Evolutionary conservation across 148 eudicot genomes (phyloP).

Genomic region (Bassia scoparia): DNA sequence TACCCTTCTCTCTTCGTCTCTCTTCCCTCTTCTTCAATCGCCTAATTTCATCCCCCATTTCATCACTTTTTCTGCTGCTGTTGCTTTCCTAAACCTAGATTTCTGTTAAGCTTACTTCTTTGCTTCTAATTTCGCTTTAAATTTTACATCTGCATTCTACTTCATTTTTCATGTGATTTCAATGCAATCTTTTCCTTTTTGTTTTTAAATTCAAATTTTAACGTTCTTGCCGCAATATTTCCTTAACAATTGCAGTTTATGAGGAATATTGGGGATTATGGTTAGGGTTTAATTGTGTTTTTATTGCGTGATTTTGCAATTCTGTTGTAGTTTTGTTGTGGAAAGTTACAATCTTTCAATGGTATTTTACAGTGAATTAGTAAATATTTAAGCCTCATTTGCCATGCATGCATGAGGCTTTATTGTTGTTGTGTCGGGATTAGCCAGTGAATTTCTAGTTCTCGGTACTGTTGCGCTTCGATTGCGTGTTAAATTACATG

Average conservation of each 20-base stretch:
- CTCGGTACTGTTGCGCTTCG: not conserved
- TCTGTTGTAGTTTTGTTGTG: not conserved
- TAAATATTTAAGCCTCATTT: not conserved
- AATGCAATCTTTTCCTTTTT: no score
- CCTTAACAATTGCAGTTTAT: not conserved
- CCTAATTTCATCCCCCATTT: no score
- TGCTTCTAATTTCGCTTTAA: no score
- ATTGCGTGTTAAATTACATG: not conserved
- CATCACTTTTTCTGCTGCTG: no score
- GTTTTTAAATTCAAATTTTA: no score
- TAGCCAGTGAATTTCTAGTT: not conserved
- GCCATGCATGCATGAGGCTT: not conserved
- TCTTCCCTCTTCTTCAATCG: no score
- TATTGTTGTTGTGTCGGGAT: not conserved
- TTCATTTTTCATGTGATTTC: no score
- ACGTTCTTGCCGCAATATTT: not conserved
- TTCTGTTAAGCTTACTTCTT: no score
- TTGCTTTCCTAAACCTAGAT: no score
- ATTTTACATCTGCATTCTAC: no score
- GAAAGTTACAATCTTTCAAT: constrained; percentile 1
- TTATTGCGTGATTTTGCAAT: constrained; percentile 3
- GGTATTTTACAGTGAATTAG: not conserved
- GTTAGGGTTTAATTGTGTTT: not conserved
- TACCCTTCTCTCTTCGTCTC: no score
- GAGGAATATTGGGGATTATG: not conserved